phyloP scores from a whole-genome alignment of 2,329 filamentous ascomycete species.

The Colletotrichum gigasporum region DNA sequence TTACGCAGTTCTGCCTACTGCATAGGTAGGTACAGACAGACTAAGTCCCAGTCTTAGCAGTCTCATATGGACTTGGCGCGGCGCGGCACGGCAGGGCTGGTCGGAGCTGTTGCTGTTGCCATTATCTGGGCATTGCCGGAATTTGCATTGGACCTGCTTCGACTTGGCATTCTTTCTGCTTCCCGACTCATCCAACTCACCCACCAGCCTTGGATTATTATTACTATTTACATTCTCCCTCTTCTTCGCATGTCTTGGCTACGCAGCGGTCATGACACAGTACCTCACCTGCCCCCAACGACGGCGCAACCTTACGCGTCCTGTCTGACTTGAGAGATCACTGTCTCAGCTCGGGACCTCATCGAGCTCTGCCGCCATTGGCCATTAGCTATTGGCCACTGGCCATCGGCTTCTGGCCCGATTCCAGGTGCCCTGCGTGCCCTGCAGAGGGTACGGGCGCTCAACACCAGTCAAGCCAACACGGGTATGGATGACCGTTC shows the following conservation, averaged over 20 bases:
- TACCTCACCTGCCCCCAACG: neutral
- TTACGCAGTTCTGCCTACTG: too few relatives aligned
- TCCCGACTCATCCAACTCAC: neutral
- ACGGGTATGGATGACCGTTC: too few relatives aligned
- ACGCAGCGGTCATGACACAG: neutral
- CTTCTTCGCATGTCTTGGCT: neutral
- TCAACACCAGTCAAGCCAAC: neutral
- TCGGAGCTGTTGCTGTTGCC: neutral
- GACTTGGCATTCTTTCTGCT: neutral
- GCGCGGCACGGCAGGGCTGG: neutral
- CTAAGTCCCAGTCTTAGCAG: neutral
- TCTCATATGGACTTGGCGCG: conserved; percentile 4
- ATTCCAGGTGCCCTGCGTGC: neutral
- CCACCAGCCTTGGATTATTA: neutral
- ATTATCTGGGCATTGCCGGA: neutral
- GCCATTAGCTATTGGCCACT: neutral
- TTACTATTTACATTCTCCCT: neutral
- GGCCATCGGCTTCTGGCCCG: neutral
- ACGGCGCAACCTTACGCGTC: neutral
- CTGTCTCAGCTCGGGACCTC: neutral
- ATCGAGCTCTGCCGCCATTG: neutral
- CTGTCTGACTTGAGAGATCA: neutral
- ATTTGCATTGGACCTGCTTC: neutral
- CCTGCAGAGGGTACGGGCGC: too few relatives aligned
- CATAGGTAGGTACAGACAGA: neutral